A percentile compares a stretch with the other conserved stretches of the same genome.
Conservation (phyloP, 306 rosid species). For the Alnus rubra region DNA sequence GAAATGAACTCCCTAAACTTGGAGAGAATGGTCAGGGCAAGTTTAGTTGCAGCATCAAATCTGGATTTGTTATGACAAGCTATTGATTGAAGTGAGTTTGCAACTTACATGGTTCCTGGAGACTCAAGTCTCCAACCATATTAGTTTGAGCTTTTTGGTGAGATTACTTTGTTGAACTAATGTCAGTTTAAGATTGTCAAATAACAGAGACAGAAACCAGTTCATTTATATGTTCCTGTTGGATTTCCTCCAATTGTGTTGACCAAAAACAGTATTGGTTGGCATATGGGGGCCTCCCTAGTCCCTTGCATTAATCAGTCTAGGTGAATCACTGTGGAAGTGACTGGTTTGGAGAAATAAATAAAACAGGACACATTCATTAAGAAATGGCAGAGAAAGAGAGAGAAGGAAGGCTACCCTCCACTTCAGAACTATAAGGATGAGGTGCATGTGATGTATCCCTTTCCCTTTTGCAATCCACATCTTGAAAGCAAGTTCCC, state of each 20-base stretch:
- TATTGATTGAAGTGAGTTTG: neutral
- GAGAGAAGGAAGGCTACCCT: neutral
- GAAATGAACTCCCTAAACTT: too few species aligned
- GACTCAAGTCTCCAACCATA: neutral
- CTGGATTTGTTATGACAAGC: neutral
- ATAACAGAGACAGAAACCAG: neutral
- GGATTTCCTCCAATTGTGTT: slow-evolving; percentile 1
- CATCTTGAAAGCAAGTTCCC: slow-evolving; percentile 25
- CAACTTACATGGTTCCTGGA: neutral
- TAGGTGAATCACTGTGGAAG: neutral
- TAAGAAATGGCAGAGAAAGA: slow-evolving; percentile 1
- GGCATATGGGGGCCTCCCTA: slow-evolving; percentile 10
- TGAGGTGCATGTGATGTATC: slow-evolving; percentile 46
- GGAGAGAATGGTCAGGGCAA: neutral
- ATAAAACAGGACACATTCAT: slow-evolving; percentile 5
- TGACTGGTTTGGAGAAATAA: slow-evolving; percentile 8
- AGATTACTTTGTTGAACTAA: neutral
- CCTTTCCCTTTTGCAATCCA: slow-evolving; percentile 19
- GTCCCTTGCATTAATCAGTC: neutral
- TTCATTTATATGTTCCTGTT: slow-evolving; percentile 5
- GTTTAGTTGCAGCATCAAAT: slow-evolving; percentile 1
- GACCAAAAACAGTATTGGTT: slow-evolving; percentile 6
- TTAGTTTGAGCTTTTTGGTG: neutral
- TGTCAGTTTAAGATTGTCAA: neutral
- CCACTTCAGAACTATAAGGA: slow-evolving; percentile 30